phyloP scores from a whole-genome alignment of 305 asterid species.

The Plantago lanceolata region DNA sequence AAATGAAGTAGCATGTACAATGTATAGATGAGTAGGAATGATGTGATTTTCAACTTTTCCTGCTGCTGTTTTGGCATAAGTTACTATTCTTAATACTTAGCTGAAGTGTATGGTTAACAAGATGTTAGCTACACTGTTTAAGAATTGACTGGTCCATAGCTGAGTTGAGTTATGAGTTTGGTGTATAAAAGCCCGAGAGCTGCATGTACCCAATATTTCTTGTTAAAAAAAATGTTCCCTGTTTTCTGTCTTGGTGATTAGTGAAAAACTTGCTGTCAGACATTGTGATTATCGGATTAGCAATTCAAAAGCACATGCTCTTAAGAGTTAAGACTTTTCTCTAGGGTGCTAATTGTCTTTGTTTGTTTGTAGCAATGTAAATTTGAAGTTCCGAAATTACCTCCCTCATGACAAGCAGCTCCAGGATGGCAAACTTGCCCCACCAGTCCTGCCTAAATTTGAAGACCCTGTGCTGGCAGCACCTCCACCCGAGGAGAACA shows the following conservation, averaged over 20 bases:
- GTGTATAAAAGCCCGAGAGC: too few species aligned
- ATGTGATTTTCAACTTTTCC: too few species aligned
- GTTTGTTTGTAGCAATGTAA: constrained; percentile 43
- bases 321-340: too few species aligned
- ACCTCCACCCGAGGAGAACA: constrained; percentile 64
- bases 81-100: background rate
- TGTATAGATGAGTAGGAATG: too few species aligned
- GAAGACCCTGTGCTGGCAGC: constrained; percentile 71
- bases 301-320: background rate
- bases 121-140: background rate
- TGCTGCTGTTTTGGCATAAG: too few species aligned
- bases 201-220: too few species aligned
- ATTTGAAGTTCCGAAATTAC: constrained; percentile 88
- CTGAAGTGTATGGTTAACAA: background rate
- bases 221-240: too few species aligned
- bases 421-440: constrained; percentile 88
- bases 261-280: background rate
- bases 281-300: background rate
- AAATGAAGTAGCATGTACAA: too few species aligned
- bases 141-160: background rate
- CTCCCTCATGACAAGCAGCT: constrained; percentile 94
- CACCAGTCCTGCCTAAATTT: constrained; percentile 80
- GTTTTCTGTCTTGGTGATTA: background rate
- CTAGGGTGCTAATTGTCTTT: background rate
- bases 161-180: background rate